phyloP scores from a whole-genome alignment of 2,329 filamentous ascomycete genomes.

The Stemphylium vesicarium region DNA sequence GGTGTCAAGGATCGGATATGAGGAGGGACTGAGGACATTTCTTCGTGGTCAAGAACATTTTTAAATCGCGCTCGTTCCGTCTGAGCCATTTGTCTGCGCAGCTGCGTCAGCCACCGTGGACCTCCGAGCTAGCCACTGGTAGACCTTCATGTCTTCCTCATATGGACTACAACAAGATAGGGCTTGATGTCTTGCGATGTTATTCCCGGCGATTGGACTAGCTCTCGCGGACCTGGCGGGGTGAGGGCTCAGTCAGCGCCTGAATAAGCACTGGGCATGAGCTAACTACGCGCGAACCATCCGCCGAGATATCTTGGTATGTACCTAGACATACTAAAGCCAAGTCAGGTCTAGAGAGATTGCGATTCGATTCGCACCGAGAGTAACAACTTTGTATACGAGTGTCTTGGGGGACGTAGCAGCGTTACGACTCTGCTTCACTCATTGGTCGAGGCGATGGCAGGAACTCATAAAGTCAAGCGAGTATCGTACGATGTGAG shows the following conservation, averaged over 20 bases:
- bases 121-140: background rate
- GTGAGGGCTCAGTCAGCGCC: constrained; percentile 7
- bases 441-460: background rate
- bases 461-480: too few species aligned
- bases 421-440: background rate
- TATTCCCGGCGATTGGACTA: background rate
- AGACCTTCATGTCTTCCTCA: background rate
- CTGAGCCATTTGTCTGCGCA: background rate
- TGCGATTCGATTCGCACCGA: background rate
- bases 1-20: too few species aligned
- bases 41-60: background rate
- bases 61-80: background rate
- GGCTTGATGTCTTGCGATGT: background rate
- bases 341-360: background rate
- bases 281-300: background rate
- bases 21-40: too few species aligned
- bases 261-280: constrained; percentile 14
- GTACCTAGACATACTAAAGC: background rate
- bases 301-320: background rate
- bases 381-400: background rate
- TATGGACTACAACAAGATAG: background rate
- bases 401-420: too few species aligned
- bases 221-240: constrained; percentile 1
- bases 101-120: constrained; percentile 1
- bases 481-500: too few species aligned